Conservation (phyloP, 1,139 yeast species). For the Magnusiomyces tetraspermus region DNA sequence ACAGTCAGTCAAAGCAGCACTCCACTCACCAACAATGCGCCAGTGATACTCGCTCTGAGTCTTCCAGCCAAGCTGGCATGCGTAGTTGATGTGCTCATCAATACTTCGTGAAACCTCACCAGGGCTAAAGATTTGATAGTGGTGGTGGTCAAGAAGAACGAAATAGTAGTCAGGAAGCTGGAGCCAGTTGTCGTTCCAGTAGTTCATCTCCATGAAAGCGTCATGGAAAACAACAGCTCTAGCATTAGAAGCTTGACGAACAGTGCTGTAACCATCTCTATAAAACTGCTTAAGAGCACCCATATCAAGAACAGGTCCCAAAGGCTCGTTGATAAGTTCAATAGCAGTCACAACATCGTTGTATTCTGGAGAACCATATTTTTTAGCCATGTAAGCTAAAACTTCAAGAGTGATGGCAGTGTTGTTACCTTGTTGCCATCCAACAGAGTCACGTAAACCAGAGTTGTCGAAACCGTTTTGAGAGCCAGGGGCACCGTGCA, state of each 20-base stretch:
- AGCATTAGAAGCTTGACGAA: slow-evolving; percentile 42
- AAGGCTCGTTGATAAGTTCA: slow-evolving; percentile 83
- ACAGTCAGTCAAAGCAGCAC: slow-evolving; percentile 93
- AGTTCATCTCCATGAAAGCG: slow-evolving; percentile 54
- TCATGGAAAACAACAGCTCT: slow-evolving; percentile 58
- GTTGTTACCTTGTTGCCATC: slow-evolving; percentile 44
- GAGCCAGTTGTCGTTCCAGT: slow-evolving; percentile 50
- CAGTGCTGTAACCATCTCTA: slow-evolving; percentile 42
- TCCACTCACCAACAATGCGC: slow-evolving; percentile 84
- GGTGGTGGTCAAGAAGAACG: slow-evolving; percentile 80
- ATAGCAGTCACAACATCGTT: slow-evolving; percentile 72
- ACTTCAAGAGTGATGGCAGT: slow-evolving; percentile 45
- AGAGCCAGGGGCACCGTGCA: slow-evolving; percentile 96
- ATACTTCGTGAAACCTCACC: slow-evolving; percentile 49
- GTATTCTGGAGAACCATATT: slow-evolving; percentile 59
- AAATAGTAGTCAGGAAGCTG: slow-evolving; percentile 43
- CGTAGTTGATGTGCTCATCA: slow-evolving; percentile 52
- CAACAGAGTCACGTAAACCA: slow-evolving; percentile 60
- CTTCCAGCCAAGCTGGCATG: slow-evolving; percentile 53
- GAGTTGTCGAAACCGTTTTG: slow-evolving; percentile 96
- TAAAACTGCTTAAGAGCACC: slow-evolving; percentile 49
- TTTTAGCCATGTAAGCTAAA: slow-evolving; percentile 37
- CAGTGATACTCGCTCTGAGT: slow-evolving; percentile 53
- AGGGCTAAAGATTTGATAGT: slow-evolving; percentile 74
- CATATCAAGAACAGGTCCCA: slow-evolving; percentile 60